Base-by-base conservation (phyloP, 768 basidiomycete genomes). In the Xerocomus potaroensis region DNA sequence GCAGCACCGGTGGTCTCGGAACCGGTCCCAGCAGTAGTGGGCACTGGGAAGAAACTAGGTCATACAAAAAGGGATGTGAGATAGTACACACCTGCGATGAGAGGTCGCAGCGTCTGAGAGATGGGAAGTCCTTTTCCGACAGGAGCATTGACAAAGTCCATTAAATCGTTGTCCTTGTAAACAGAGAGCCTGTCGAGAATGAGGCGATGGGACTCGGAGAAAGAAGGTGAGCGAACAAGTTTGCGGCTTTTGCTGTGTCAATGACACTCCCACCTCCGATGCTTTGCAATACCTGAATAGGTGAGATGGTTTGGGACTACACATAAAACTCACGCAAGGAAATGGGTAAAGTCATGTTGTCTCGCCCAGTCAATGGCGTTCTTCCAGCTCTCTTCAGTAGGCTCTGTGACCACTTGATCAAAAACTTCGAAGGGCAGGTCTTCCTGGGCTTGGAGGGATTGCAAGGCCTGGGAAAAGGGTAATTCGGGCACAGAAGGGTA, bases 71-170 rank as follows among this genome's bases (percentile, higher is more conserved):
- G 39, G 4, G 0, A 21, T 3, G 34, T 2, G 19, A 9, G n/a
- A 38, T 6, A 24, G 18, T 8, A 61, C 72, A 50, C 48, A 67
- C 92, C 74, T 35, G 91, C 91, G 50, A 95, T 95, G 38, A 98
- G 73, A 12, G 95, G 95, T 8, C 81, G 72, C 19, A 98, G 72
- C 15, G 73, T 69, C 61, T 87, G 72, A 3, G 77, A 70, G 52
- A 98, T 85, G 3, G 94, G 90, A 31, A 84, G 74, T 5, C 94
- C 94, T 67, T 91, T 93, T 34, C 95, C 95, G 43, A 97, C 74
- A 0, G 95, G 95, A 1, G 95, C 93, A 61, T 97, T 98, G 67
- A 97, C 89, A 65, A 95, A 98, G 64, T 98, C 95, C 72, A 93
- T 87, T 9, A 97, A 71, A 60, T 96, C 90, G 1, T 89, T 80